These are phyloP conservation scores for Thymus quinquecostatus DNA, from an alignment of 257 asterid species.

Conservation along the genomic window DNA sequence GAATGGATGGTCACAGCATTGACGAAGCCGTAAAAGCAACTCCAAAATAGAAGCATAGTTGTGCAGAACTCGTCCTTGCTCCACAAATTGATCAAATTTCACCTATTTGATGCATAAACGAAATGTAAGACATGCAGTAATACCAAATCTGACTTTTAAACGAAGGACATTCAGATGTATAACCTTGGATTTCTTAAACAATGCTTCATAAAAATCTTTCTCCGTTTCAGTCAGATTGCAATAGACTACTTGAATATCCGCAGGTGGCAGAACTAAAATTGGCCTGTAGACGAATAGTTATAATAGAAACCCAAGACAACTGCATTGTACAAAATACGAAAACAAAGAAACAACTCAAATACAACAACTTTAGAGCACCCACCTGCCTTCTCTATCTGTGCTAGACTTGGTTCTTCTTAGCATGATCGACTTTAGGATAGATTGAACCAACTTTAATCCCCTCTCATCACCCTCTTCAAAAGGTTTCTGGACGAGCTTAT, in stretches of 20 bases:
- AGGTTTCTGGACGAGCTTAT: constrained; percentile 92
- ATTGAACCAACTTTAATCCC: constrained; percentile 81
- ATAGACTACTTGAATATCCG: constrained; percentile 79
- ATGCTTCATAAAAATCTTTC: constrained; percentile 90
- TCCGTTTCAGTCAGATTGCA: constrained; percentile 86
- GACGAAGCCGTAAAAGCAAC: constrained; percentile 97
- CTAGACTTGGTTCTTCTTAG: constrained; percentile 92
- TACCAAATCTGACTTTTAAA: constrained; percentile 10
- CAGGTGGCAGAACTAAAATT: constrained; percentile 93
- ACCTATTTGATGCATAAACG: constrained; percentile 54
- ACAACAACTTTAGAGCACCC: constrained; percentile 29
- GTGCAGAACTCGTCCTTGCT: constrained; percentile 98
- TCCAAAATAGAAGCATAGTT: constrained; percentile 97
- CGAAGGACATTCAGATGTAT: constrained; percentile 20
- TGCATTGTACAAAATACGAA: constrained; percentile 24
- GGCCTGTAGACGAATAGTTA: constrained; percentile 57
- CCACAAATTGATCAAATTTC: constrained; percentile 91
- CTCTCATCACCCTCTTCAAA: constrained; percentile 97
- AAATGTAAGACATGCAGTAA: constrained; percentile 27
- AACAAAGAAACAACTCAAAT: constrained; percentile 21
- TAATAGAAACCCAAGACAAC: constrained; percentile 30
- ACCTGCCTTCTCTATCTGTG: constrained; percentile 94
- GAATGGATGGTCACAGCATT: constrained; percentile 98
- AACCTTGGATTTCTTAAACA: constrained; percentile 92
- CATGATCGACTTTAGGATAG: constrained; percentile 87